phyloP scores from a whole-genome alignment of 2,329 filamentous ascomycete species.

The Myriosclerotinia scirpicola region DNA sequence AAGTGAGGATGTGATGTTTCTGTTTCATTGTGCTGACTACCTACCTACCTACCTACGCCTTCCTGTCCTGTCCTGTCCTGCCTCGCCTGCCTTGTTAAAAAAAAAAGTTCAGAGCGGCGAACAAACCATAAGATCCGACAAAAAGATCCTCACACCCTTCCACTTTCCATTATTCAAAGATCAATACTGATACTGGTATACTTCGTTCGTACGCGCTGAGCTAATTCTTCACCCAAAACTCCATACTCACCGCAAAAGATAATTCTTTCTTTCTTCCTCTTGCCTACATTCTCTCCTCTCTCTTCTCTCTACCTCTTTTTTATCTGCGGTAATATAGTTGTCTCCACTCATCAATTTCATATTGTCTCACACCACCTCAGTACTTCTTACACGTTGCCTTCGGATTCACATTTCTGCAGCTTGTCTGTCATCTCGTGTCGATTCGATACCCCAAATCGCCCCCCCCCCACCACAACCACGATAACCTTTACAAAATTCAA shows the following conservation, averaged over 20 bases:
- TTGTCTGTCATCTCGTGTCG: slow-evolving; percentile 15
- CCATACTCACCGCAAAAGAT: neutral
- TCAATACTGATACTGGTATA: neutral
- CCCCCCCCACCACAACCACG: slow-evolving; percentile 23
- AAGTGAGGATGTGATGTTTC: no score
- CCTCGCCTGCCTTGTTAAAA: no score
- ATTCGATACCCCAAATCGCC: slow-evolving; percentile 3
- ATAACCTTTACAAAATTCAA: slow-evolving; percentile 19
- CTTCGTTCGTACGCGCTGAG: slow-evolving; percentile 19
- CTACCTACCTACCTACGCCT: no score
- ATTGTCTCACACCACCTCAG: slow-evolving; percentile 2
- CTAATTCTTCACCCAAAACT: slow-evolving; percentile 14
- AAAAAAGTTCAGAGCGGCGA: no score
- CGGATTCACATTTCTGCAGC: slow-evolving; percentile 10
- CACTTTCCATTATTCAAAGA: neutral
- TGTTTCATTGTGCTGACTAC: no score
- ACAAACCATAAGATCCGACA: neutral
- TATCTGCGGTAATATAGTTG: slow-evolving; percentile 13
- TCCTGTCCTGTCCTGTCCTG: no score
- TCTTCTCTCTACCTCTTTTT: neutral
- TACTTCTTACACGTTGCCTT: slow-evolving; percentile 16
- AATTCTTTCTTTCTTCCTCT: slow-evolving; percentile 2
- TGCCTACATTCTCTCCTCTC: slow-evolving; percentile 7
- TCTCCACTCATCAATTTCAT: slow-evolving; percentile 5
- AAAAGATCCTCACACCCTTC: slow-evolving; percentile 10